A percentile compares a stretch with the other conserved stretches of the same genome.
phyloP scores from a whole-genome alignment of 441 rosid genomes.

The Manihot esculenta region DNA sequence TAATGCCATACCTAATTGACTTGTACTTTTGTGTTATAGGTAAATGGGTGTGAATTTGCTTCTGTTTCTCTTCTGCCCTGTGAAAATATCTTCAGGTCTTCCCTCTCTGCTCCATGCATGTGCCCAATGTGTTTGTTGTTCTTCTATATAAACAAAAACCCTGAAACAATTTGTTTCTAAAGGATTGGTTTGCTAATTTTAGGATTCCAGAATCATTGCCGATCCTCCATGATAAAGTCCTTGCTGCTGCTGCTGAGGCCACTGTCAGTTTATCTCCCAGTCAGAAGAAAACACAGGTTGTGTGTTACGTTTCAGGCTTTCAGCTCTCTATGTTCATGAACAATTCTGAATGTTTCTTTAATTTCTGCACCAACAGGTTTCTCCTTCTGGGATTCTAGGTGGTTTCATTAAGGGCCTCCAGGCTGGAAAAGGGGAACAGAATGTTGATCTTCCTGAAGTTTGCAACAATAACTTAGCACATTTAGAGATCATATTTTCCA shows the following conservation, averaged over 20 bases:
- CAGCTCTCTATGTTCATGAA: slow-evolving; percentile 6
- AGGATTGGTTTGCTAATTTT: slow-evolving; percentile 21
- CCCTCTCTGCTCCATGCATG: slow-evolving; percentile 17
- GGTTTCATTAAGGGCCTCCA: slow-evolving; percentile 58
- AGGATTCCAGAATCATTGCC: slow-evolving; percentile 60
- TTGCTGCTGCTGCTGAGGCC: slow-evolving; percentile 66
- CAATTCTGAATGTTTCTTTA: slow-evolving; percentile 25
- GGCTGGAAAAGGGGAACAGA: slow-evolving; percentile 39
- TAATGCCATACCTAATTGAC: neutral
- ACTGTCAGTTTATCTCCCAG: slow-evolving; percentile 41
- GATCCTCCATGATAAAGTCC: slow-evolving; percentile 65
- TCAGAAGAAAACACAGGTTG: slow-evolving; percentile 55
- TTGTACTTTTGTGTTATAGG: slow-evolving; percentile 40
- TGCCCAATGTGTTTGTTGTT: slow-evolving; percentile 12
- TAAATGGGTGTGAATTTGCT: slow-evolving; percentile 72
- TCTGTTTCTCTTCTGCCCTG: slow-evolving; percentile 52
- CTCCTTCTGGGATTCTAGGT: slow-evolving; percentile 49
- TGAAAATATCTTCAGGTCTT: slow-evolving; percentile 68
- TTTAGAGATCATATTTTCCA: slow-evolving; percentile 60
- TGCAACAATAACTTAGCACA: slow-evolving; percentile 35
- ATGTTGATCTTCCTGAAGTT: slow-evolving; percentile 42
- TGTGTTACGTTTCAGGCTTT: slow-evolving; percentile 21
- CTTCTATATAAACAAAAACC: slow-evolving; percentile 16
- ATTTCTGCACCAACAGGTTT: slow-evolving; percentile 46
- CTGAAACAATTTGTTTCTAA: slow-evolving; percentile 15